These are phyloP conservation scores for Trametes sanguinea DNA, from an alignment of 768 basidiomycete species.

Conservation along the genomic window DNA sequence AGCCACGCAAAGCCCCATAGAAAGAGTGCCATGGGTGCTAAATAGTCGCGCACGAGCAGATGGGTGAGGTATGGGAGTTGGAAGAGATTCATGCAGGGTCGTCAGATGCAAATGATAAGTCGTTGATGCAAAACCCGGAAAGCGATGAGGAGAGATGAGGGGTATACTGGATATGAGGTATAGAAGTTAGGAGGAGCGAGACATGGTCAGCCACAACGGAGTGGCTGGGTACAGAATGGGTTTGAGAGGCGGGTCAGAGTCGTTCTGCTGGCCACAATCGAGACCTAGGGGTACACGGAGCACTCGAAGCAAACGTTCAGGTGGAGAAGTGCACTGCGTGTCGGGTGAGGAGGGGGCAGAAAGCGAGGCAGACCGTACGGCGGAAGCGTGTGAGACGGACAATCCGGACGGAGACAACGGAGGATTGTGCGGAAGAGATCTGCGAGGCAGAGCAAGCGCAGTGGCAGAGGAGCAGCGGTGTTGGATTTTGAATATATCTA, in stretches of 20 bases:
- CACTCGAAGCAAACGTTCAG: no score
- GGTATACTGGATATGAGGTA: slow-evolving; percentile 1
- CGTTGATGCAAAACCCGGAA: background rate
- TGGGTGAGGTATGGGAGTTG: background rate
- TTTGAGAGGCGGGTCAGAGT: background rate
- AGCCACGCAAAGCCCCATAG: slow-evolving; percentile 16
- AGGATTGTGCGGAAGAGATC: background rate
- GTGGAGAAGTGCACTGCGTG: no score
- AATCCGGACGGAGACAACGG: background rate
- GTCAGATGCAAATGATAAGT: background rate
- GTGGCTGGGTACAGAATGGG: background rate
- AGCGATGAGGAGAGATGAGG: background rate
- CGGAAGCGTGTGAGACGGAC: background rate
- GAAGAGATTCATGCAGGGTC: slow-evolving; percentile 9
- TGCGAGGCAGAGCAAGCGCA: background rate
- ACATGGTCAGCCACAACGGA: slow-evolving; percentile 2
- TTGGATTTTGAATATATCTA: no score
- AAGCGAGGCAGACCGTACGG: background rate
- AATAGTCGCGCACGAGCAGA: background rate
- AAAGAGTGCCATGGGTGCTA: slow-evolving; percentile 14
- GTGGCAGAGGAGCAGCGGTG: background rate
- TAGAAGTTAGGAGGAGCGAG: background rate
- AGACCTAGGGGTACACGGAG: background rate
- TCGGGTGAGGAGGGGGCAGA: background rate
- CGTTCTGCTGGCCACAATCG: background rate